These are phyloP conservation scores for Lasiosphaeria hispida DNA, from an alignment of 495 filamentous ascomycete genomes.

Conservation along the genomic window DNA sequence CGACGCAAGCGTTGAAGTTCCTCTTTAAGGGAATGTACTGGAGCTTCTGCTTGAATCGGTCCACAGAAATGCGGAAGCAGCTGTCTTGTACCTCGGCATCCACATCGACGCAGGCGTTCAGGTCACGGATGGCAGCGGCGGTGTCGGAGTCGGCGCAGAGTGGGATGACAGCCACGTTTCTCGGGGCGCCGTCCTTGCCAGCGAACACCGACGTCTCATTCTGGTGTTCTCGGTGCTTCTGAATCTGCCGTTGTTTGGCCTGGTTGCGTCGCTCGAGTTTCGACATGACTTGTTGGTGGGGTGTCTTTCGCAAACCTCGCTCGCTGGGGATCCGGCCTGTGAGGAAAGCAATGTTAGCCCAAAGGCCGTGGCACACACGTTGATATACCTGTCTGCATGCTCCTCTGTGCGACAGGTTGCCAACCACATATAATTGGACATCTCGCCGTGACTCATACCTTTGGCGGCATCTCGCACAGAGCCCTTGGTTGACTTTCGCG, in stretches of 20 bases:
- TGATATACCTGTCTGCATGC: neutral
- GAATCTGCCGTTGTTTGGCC: constrained; percentile 77
- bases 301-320: constrained; percentile 73
- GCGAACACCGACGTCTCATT: constrained; percentile 75
- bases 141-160: constrained; percentile 70
- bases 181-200: constrained; percentile 80
- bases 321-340: constrained; percentile 44
- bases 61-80: constrained; percentile 64
- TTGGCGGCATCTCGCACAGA: constrained; percentile 77
- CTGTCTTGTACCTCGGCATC: constrained; percentile 60
- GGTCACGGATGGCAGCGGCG: constrained; percentile 58
- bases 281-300: constrained; percentile 94
- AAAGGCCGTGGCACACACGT: no score
- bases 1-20: constrained; percentile 71
- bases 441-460: constrained; percentile 50
- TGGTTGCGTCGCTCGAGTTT: constrained; percentile 93
- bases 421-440: neutral
- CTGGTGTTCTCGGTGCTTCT: constrained; percentile 76
- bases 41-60: constrained; percentile 89
- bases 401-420: neutral
- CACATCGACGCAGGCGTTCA: constrained; percentile 81
- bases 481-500: constrained; percentile 82
- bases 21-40: constrained; percentile 73
- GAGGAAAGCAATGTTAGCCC: constrained; percentile 14
- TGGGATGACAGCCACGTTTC: constrained; percentile 88